These are phyloP conservation scores for Pilobolus umbonatus DNA, from an alignment of 192 early-diverging fungal species.

Conservation along the genomic window DNA sequence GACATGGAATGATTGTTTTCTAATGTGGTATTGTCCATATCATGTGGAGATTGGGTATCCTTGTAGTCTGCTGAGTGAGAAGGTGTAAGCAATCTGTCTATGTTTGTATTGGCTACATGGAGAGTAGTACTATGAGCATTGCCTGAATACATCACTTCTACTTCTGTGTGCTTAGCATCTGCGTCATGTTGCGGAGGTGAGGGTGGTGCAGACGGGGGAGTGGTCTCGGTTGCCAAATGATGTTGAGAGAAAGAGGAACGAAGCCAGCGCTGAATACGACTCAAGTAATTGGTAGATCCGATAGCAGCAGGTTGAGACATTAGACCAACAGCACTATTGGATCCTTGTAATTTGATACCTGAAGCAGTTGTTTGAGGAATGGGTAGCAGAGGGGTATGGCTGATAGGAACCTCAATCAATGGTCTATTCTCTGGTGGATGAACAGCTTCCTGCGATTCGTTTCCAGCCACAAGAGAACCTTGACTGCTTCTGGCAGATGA, in stretches of 20 bases:
- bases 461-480: conserved; percentile 16
- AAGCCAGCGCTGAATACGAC: conserved; percentile 29
- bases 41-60: not conserved
- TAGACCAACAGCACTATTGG: conserved; percentile 9
- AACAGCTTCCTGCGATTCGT: not conserved
- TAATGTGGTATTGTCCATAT: not conserved
- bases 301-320: conserved; percentile 19
- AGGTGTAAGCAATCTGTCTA: conserved; percentile 4
- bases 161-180: conserved; percentile 3
- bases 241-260: conserved; percentile 21
- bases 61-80: conserved; percentile 1
- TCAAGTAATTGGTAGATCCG: conserved; percentile 18
- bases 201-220: not conserved
- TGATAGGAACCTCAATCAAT: conserved; percentile 2
- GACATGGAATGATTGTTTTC: too few species aligned
- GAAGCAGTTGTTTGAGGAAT: not conserved
- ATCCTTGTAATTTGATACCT: conserved; percentile 1
- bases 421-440: not conserved
- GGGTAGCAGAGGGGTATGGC: not conserved
- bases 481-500: conserved; percentile 22
- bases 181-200: conserved; percentile 8
- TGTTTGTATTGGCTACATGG: not conserved
- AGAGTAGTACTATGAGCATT: not conserved
- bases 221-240: not conserved
- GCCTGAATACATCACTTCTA: not conserved